Conservation (phyloP, 176 grass and related monocot species). For the Avena eriantha region DNA sequence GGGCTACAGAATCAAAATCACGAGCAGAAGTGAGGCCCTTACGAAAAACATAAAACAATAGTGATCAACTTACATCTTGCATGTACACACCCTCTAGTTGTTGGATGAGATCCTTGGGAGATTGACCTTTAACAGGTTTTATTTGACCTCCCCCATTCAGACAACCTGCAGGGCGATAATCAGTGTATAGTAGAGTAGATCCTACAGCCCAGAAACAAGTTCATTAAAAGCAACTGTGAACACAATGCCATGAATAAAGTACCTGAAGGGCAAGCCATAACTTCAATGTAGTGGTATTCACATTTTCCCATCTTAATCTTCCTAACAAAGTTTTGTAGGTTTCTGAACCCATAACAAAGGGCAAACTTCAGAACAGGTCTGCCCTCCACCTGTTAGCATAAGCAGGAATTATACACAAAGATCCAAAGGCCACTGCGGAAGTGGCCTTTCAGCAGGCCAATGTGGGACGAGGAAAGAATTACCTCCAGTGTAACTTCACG, state of each 20-base stretch:
- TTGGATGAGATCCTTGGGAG: conserved; percentile 83
- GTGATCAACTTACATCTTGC: conserved; percentile 81
- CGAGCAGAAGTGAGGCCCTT: conserved; percentile 17
- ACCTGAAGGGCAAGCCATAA: conserved; percentile 99
- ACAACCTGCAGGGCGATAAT: conserved; percentile 61
- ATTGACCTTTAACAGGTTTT: conserved; percentile 79
- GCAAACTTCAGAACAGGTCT: conserved; percentile 92
- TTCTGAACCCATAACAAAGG: conserved; percentile 96
- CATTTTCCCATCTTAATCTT: conserved; percentile 96
- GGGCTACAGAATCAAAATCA: background rate
- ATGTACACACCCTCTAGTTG: conserved; percentile 75
- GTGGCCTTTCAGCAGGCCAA: background rate
- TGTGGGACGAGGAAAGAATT: conserved; percentile 8
- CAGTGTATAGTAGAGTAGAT: conserved; percentile 10
- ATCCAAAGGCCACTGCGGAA: background rate
- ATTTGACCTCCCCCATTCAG: conserved; percentile 94
- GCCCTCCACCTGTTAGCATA: conserved; percentile 75
- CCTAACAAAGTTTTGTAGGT: conserved; percentile 91
- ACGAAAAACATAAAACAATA: conserved; percentile 9
- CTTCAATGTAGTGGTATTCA: conserved; percentile 96
- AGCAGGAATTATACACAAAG: background rate
- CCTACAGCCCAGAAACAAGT: background rate
- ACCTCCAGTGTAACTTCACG: conserved; percentile 83
- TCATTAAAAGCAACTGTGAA: background rate
- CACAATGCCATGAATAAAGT: conserved; percentile 21